These are phyloP conservation scores for Trametes elegans DNA, from an alignment of 768 basidiomycete genomes.

Conservation along the genomic window DNA sequence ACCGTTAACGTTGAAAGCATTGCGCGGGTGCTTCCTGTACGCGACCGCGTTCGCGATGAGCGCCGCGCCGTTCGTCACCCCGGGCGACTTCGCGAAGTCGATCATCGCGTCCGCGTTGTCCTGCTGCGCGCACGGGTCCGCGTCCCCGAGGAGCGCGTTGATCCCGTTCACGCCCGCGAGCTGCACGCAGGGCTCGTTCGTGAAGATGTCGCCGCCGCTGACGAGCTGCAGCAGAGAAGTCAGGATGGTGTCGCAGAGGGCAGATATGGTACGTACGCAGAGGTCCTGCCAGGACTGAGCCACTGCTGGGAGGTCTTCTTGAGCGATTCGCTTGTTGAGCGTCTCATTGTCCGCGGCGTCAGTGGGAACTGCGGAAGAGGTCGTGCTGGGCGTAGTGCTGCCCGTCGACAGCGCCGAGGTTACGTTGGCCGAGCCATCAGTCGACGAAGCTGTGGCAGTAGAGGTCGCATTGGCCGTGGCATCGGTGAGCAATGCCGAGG, in stretches of 20 bases:
- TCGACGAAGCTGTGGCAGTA: background rate
- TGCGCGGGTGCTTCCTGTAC: slow-evolving; percentile 43
- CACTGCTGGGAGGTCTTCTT: slow-evolving; percentile 36
- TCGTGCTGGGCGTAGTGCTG: background rate
- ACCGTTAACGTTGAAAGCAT: slow-evolving; percentile 42
- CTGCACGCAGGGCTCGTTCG: slow-evolving; percentile 40
- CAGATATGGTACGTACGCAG: slow-evolving; percentile 27
- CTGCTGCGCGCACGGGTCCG: slow-evolving; percentile 49
- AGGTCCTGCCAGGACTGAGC: slow-evolving; percentile 45
- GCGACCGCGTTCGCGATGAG: slow-evolving; percentile 42
- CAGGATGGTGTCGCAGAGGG: background rate
- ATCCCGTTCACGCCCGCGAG: slow-evolving; percentile 40
- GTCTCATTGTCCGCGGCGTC: background rate
- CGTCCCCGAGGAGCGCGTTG: slow-evolving; percentile 44
- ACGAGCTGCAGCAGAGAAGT: slow-evolving; percentile 16
- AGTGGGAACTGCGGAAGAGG: background rate
- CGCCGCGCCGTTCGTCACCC: slow-evolving; percentile 38
- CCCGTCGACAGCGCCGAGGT: no score
- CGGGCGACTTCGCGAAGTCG: slow-evolving; percentile 45
- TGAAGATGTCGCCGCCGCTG: slow-evolving; percentile 42
- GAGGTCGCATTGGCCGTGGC: background rate
- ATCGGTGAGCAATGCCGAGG: background rate
- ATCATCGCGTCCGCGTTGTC: slow-evolving; percentile 50
- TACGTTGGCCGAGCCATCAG: background rate
- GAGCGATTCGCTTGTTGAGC: slow-evolving; percentile 28